phyloP scores from a whole-genome alignment of 805 yeast genomes.

The Cyberlindnera suaveolens region DNA sequence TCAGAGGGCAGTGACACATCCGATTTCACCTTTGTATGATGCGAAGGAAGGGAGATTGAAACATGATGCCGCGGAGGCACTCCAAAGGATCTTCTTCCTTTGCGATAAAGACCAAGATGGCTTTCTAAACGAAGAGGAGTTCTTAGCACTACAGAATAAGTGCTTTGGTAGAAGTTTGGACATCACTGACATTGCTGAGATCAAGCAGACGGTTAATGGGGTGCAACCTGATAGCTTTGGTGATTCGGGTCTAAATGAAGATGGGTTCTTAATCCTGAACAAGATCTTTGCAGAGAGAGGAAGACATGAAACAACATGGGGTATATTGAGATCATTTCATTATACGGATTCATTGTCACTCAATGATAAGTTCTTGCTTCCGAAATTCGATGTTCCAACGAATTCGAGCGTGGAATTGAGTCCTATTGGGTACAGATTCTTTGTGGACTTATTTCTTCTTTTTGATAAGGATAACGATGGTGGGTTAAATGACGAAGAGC shows the following conservation, averaged over 20 bases:
- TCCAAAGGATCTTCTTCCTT: constrained; percentile 74
- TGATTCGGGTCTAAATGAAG: constrained; percentile 54
- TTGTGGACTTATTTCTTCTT: constrained; percentile 81
- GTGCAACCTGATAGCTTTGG: constrained; percentile 28
- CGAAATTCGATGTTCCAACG: constrained; percentile 67
- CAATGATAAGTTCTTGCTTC: constrained; percentile 72
- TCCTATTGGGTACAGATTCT: constrained; percentile 85
- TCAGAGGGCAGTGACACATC: constrained; percentile 88
- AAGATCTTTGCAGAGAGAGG: constrained; percentile 85
- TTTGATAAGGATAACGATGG: constrained; percentile 97
- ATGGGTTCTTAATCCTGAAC: constrained; percentile 74
- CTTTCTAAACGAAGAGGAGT: constrained; percentile 61
- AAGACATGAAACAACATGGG: constrained; percentile 96
- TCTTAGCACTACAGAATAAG: constrained; percentile 59
- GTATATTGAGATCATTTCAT: constrained; percentile 78
- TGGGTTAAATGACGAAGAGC: constrained; percentile 73
- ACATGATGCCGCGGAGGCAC: constrained; percentile 68
- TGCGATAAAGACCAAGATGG: constrained; percentile 93
- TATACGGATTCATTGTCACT: constrained; percentile 89
- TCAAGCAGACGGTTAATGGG: constrained; percentile 31
- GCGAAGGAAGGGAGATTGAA: constrained; percentile 82
- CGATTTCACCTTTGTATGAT: constrained; percentile 88
- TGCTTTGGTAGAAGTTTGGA: constrained; percentile 64
- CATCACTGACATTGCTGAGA: constrained; percentile 40
- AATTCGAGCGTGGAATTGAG: constrained; percentile 83